Base-by-base conservation (phyloP, 345 rosid species). In the Anastatica hierochuntica region DNA sequence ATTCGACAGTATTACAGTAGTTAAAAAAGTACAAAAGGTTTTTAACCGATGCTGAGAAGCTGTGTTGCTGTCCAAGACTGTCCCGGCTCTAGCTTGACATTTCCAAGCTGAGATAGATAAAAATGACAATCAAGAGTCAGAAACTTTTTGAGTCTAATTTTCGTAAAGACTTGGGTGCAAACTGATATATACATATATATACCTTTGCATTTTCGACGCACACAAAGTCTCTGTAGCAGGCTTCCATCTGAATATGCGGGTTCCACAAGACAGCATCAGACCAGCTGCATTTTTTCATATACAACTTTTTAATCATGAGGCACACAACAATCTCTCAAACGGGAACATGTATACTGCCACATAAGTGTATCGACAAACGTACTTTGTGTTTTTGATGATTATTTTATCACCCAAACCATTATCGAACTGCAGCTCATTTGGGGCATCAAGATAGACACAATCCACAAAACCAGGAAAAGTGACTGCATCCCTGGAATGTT, bases 161-260 rank as follows among this genome's bases (percentile, higher is more conserved):
- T 11, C 39, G 62, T 23, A 11, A 41, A 53, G 44, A 21, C 8
- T 21, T 26, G 7, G 13, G 35, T 27, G 50, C 8, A 21, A 21
- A 36, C n/a, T n/a, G 33, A 20, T 20, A n/a, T n/a, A n/a, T n/a
- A n/a, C n/a, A n/a, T n/a, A n/a, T n/a, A n/a, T n/a, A 21, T 80
- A 90, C 98, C 98, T 90, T 74, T 24, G 95, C 88, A 71, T 87
- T 87, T 75, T 90, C 96, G 1, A 87, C 89, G 6, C 95, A 90
- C 36, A 84, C 84, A 60, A 87, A 87, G 69, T 87, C 96, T 67
- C 65, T 81, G 77, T 87, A 90, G 62, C 82, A 87, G 14, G 98
- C 89, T 67, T 87, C 98, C 98, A 87, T 84, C 78, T 82, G 95
- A 24, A 71, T 50, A 73, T 87, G 87, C 7, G 98, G 96, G 60